Evolutionary conservation across 2,329 filamentous ascomycete genomes (phyloP), one percentile per base, ranked within the genome.

Genomic region (Zalaria obscura): DNA sequence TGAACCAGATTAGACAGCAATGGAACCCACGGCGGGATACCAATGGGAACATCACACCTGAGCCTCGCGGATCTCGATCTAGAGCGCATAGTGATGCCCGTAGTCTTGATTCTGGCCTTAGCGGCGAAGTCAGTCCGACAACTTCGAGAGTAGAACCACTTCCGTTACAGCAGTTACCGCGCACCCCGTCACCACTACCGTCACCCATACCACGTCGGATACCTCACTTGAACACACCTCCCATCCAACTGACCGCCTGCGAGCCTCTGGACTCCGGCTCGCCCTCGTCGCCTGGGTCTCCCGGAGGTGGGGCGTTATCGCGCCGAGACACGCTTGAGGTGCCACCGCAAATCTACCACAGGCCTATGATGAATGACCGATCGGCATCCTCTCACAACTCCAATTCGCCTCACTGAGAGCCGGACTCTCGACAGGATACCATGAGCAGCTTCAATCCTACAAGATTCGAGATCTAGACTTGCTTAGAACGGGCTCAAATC

Each of bases 41-140:
- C 5, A 55, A 59, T 6, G 62, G 56, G 4, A 55, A 55, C 25
- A 38, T 48, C 10, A 55, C 55, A 1, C 56, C 56, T 4, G 38
- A 44, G 2, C 41, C 54, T 25, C 52, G 52, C 27, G 43, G 49
- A 26, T 51, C 54, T 28, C 50, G 52, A 39, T 64, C 67, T 4
- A 57, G 65, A 46, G 54, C 58, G 0, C 52, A 56, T 32, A 69
- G 66, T 40, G 62, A 65, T 37, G 53, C 48, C 8, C 50, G 56
- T 4, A 62, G 57, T 38, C 45, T 59, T 10, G 43, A 42, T 25
- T 62, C 62, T 3, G 48, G 50, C 26, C 44, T 47, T 27, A 18
- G 18, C 18, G 18, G 18, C 18, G 18, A 18, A 18, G 18, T 18
- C 18, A 18, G 18, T 18, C 2, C 18, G 18, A 18, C 18, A 18